A percentile compares a stretch with the other conserved stretches of the same genome.
phyloP scores from a whole-genome alignment of 768 basidiomycete genomes.

The Russula griseocarnosa region DNA sequence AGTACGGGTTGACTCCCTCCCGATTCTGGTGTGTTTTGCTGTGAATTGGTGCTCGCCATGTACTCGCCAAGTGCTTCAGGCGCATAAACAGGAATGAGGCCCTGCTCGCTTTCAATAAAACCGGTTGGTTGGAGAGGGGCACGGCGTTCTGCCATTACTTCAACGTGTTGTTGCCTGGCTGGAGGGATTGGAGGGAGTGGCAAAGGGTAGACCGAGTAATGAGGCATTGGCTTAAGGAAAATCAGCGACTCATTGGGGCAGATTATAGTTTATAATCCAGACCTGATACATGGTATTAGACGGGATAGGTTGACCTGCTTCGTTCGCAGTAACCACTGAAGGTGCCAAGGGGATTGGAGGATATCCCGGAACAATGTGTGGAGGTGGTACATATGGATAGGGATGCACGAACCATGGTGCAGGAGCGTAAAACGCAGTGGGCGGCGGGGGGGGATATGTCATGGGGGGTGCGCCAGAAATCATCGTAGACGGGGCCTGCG shows the following conservation, averaged over 20 bases:
- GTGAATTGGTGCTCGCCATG: slow-evolving; percentile 42
- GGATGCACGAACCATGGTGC: slow-evolving; percentile 25
- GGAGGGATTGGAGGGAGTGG: slow-evolving; percentile 12
- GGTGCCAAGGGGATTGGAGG: slow-evolving; percentile 33
- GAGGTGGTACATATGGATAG: slow-evolving; percentile 35
- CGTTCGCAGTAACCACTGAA: slow-evolving; percentile 9
- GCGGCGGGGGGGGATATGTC: slow-evolving; percentile 16
- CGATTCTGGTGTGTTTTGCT: slow-evolving; percentile 36
- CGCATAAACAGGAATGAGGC: slow-evolving; percentile 61
- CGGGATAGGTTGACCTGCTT: slow-evolving; percentile 9
- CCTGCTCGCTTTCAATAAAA: slow-evolving; percentile 69
- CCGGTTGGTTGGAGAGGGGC: slow-evolving; percentile 60
- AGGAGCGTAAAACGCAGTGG: slow-evolving; percentile 20
- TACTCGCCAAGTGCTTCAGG: slow-evolving; percentile 69
- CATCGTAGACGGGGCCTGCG: slow-evolving; percentile 10
- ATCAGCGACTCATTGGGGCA: not conserved
- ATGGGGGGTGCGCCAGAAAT: slow-evolving; percentile 6
- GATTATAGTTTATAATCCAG: not conserved
- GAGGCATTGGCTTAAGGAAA: slow-evolving; percentile 19
- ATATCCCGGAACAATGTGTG: slow-evolving; percentile 42
- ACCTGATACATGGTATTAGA: slow-evolving; percentile 23
- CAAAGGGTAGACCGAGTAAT: slow-evolving; percentile 18
- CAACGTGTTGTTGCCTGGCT: slow-evolving; percentile 15
- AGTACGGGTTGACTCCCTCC: slow-evolving; percentile 21
- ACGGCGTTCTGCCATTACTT: slow-evolving; percentile 13